Evolutionary conservation across 257 asterid species (phyloP).

Genomic region (Solanum raphanifolium): DNA sequence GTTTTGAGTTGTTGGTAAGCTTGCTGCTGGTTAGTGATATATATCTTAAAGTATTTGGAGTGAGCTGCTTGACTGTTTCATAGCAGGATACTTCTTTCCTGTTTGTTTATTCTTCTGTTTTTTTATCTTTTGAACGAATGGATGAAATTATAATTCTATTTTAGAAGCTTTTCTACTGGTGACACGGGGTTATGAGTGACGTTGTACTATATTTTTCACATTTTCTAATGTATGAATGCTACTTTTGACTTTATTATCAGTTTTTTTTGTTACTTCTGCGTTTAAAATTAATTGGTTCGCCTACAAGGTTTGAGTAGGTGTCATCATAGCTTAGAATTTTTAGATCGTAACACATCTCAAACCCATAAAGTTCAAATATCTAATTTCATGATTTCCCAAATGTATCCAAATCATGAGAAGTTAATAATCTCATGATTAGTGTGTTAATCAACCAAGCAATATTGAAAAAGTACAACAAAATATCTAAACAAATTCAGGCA

Average conservation of each 20-base stretch:
- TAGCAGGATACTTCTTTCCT: too few relatives aligned
- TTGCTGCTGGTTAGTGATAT: background rate
- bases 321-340: accelerated
- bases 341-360: accelerated
- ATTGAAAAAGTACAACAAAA: background rate
- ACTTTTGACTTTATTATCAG: background rate
- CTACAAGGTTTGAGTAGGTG: background rate
- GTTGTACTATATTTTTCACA: background rate
- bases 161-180: background rate
- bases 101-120: too few relatives aligned
- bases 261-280: background rate
- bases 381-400: background rate
- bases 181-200: background rate
- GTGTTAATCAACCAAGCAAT: background rate
- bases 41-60: background rate
- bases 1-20: background rate
- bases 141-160: background rate
- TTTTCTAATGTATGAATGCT: too few relatives aligned
- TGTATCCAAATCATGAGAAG: background rate
- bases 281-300: too few relatives aligned
- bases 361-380: background rate
- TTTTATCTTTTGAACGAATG: background rate
- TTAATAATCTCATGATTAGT: background rate
- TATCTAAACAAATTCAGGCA: background rate
- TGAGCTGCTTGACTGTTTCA: too few relatives aligned